A percentile compares a stretch with the other conserved stretches of the same genome.
Evolutionary conservation across 352 stramenopile species (phyloP).

Genomic region (Phytophthora sojae): DNA sequence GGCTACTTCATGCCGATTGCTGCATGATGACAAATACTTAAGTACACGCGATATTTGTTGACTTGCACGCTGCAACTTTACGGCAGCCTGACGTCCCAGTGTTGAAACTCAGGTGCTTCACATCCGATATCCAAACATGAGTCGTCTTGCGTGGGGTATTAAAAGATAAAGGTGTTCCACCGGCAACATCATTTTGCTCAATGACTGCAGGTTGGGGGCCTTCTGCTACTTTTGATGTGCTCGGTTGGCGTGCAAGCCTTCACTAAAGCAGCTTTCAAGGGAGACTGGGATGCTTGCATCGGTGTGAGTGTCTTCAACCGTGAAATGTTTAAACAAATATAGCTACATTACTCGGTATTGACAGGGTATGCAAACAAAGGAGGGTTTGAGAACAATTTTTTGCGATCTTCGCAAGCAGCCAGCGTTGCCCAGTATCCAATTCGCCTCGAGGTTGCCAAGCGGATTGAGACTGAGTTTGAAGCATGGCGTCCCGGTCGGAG

Average conservation of each 20-base stretch:
- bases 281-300: too few relatives aligned
- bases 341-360: background rate
- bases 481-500: constrained; percentile 31
- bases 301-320: too few relatives aligned
- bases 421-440: constrained; percentile 21
- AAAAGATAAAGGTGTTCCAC: background rate
- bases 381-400: too few relatives aligned
- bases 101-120: background rate
- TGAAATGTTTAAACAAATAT: too few relatives aligned
- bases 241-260: too few relatives aligned
- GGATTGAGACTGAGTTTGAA: background rate
- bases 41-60: background rate
- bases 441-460: constrained; percentile 10
- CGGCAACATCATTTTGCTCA: too few relatives aligned
- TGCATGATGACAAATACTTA: too few relatives aligned
- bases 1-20: too few relatives aligned
- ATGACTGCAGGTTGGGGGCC: too few relatives aligned
- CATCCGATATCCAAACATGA: background rate
- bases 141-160: too few relatives aligned
- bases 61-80: background rate
- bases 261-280: too few relatives aligned
- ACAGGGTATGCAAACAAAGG: background rate
- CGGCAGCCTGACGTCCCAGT: background rate
- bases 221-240: too few relatives aligned
- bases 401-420: constrained; percentile 14